Evolutionary conservation across 73 alveolate genomes (phyloP), one percentile per base, ranked within the genome.

Genomic region (Effrenium voratum): DNA sequence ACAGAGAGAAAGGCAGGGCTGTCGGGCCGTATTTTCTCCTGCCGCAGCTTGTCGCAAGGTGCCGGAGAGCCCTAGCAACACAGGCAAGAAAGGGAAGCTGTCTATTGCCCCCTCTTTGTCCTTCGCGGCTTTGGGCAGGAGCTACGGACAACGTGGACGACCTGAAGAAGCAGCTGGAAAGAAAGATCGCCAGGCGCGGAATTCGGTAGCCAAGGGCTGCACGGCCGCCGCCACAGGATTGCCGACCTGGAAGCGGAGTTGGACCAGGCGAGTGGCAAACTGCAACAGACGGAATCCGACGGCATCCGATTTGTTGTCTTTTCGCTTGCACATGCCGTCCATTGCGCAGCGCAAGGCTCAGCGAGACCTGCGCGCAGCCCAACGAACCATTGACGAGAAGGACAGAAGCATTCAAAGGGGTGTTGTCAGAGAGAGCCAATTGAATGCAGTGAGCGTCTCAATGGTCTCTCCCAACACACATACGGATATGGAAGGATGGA

Each of bases 371-470:
- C 86, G 97, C 12, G 97, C 97, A 3, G 97, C 97, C 36, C 82
- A 90, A 16, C 72, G 97, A 15, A 90, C 82, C 73, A 76, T 90
- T 5, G 97, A 90, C 47, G 97, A 90, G 97, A 75, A 90, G 97
- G 95, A 88, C 36, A 44, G 49, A n/a, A 0, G 77, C 40, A 36
- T 19, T 60, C 40, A 3, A 36, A 36, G 36, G 5, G 28, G n/a
- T 22, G 75, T 10, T 3, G 30, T 60, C 75, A 60, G 38, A 32
- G n/a, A n/a, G n/a, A n/a, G n/a, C n/a, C n/a, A n/a, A n/a, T n/a
- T n/a, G n/a, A n/a, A n/a, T n/a, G n/a, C n/a, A n/a, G n/a, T n/a
- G n/a, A n/a, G n/a, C n/a, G n/a, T n/a, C n/a, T n/a, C n/a, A n/a
- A n/a, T n/a, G n/a, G n/a, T n/a, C n/a, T n/a, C n/a, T n/a, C n/a